phyloP scores from a whole-genome alignment of 2,329 filamentous ascomycete species.

The Fusarium odoratissimum region DNA sequence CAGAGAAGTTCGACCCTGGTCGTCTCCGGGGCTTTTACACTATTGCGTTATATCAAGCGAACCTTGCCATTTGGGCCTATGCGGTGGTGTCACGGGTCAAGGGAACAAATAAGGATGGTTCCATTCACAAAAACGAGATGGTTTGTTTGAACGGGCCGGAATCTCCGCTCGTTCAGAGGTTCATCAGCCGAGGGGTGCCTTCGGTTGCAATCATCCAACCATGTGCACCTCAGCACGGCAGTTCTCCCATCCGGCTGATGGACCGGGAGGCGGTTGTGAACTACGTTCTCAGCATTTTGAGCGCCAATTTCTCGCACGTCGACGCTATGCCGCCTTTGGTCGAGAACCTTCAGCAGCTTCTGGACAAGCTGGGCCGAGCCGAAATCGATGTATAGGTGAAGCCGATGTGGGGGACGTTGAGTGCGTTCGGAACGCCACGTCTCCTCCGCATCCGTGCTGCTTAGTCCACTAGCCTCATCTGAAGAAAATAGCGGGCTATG shows the following conservation, averaged over 20 bases:
- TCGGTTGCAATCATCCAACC: neutral
- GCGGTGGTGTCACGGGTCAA: neutral
- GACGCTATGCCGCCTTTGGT: neutral
- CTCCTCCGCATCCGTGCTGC: neutral
- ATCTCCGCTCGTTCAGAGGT: neutral
- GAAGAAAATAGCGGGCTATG: neutral
- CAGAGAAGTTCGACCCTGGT: neutral
- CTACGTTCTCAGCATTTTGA: neutral
- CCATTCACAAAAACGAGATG: neutral
- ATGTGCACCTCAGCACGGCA: neutral
- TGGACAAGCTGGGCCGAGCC: neutral
- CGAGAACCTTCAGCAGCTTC: neutral
- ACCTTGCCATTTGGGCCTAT: neutral
- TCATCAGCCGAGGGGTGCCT: neutral
- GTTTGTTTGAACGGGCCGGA: neutral
- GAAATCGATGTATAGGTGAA: neutral
- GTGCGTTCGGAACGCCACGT: neutral
- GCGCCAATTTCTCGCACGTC: neutral
- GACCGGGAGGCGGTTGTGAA: neutral
- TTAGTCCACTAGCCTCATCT: neutral
- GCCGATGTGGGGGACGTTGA: neutral
- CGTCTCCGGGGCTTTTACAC: neutral
- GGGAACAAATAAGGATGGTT: neutral
- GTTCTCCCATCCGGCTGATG: neutral
- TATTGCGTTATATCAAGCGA: neutral